These are phyloP conservation scores for Leccinum disarticulatum DNA, from an alignment of 768 basidiomycete genomes.

Conservation along the genomic window DNA sequence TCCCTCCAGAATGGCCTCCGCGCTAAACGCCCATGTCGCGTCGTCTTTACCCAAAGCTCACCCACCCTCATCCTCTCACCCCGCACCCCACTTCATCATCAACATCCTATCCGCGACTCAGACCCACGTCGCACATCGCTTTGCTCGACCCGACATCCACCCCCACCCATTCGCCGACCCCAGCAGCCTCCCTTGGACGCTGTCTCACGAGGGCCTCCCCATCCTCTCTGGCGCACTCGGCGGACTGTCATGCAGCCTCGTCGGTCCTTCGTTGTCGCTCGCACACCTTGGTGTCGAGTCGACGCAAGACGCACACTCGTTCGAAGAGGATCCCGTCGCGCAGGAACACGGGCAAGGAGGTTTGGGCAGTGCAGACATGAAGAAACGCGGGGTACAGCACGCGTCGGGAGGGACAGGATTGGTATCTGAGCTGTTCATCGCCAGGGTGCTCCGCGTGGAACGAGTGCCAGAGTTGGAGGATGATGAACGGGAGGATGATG, in stretches of 20 bases:
- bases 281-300: constrained; percentile 44
- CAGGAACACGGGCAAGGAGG: background rate
- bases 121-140: constrained; percentile 57
- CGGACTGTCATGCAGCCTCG: constrained; percentile 68
- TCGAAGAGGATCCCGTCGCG: constrained; percentile 19
- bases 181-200: constrained; percentile 35
- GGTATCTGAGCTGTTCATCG: constrained; percentile 77
- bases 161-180: constrained; percentile 53
- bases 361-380: background rate
- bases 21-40: constrained; percentile 39
- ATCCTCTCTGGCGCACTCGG: constrained; percentile 63
- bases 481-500: constrained; percentile 9
- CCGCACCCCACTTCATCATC: constrained; percentile 60
- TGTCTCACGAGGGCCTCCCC: constrained; percentile 56
- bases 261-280: constrained; percentile 60
- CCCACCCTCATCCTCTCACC: background rate
- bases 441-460: constrained; percentile 67
- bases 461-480: constrained; percentile 32
- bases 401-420: constrained; percentile 34
- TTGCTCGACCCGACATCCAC: constrained; percentile 71
- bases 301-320: background rate
- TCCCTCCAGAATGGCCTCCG: constrained; percentile 82
- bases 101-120: constrained; percentile 78
- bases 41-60: background rate
- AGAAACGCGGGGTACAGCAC: constrained; percentile 10